Conservation (phyloP, 169 alveolate genomes). For the Cyclospora cayetanensis region DNA sequence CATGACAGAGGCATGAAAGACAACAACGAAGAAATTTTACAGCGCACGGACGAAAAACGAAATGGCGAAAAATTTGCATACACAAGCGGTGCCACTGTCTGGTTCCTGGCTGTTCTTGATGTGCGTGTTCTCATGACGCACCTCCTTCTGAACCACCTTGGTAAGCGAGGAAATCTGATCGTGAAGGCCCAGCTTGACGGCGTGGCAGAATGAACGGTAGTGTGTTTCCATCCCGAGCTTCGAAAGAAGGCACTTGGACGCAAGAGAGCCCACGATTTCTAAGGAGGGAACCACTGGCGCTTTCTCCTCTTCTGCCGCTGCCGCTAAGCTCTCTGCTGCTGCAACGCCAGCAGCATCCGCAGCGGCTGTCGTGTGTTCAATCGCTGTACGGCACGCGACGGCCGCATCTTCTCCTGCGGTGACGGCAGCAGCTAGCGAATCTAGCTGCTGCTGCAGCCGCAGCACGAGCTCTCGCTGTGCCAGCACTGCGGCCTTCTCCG, state of each 20-base stretch:
- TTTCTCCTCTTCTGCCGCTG: conserved; percentile 60
- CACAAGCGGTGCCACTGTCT: neutral
- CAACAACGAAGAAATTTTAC: neutral
- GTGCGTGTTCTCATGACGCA: no score
- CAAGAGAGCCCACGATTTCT: conserved; percentile 71
- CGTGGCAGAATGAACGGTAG: conserved; percentile 75
- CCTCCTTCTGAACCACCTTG: conserved; percentile 72
- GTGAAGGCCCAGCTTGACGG: conserved; percentile 73
- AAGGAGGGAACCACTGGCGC: conserved; percentile 56
- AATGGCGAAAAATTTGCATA: neutral
- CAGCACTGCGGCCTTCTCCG: conserved; percentile 48
- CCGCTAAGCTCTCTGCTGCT: conserved; percentile 65
- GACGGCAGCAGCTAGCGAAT: conserved; percentile 62
- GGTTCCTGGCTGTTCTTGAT: no score
- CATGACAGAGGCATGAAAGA: neutral
- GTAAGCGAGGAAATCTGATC: conserved; percentile 66
- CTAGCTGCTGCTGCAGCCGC: conserved; percentile 50
- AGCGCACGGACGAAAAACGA: neutral
- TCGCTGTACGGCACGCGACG: conserved; percentile 51
- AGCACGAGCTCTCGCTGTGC: conserved; percentile 52
- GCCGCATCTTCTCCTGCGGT: conserved; percentile 64
- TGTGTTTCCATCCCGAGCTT: conserved; percentile 74
- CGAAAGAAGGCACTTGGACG: conserved; percentile 68
- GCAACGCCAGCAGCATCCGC: conserved; percentile 62
- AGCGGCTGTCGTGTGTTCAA: conserved; percentile 65